Base-by-base conservation (phyloP, 176 grass and related monocot genomes). In the Aegilops bicornis region DNA sequence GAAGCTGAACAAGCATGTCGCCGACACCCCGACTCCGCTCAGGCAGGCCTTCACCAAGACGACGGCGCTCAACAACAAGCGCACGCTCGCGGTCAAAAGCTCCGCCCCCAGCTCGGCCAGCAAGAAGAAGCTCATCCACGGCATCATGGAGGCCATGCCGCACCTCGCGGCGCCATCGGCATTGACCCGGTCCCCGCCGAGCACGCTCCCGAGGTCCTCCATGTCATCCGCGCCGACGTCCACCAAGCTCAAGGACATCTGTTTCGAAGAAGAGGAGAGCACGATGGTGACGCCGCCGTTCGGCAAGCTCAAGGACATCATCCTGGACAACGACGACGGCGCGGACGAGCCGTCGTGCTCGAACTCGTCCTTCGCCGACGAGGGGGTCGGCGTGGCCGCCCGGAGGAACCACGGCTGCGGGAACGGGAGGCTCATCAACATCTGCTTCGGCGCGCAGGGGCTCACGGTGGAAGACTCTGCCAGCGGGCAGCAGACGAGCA, bases 391-490 rank as follows among this genome's bases (percentile, higher is more conserved):
- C 29, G 64, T 78, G 15, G 30, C 84, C 5, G 30, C 86, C 2
- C 83, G 71, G 29, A 90, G 75, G 83, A 76, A 76, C 73, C 80
- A 63, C 61, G 88, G 91, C 17, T 84, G 59, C 40, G 85, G 87
- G 23, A 91, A 90, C 79, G 83, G 76, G 81, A 88, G 92, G 92
- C 83, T 95, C 22, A 94, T 96, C 70, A 95, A 97, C 70, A 94
- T 99, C 54, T 95, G 97, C 86, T 96, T 99, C 64, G 94, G 97
- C 8, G 87, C 94, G 8, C 97, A 93, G 85, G 94, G 92, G 1
- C 88, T 93, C 23, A 77, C 90, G 6, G 86, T 91, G 61, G 90
- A 96, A 29, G 89, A 91, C 32, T 84, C 92, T 13, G 79, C 39
- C 48, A 91, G 86, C 12, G 94, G 90, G 85, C 90, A 90, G 83